Conservation (phyloP, 257 asterid species). For the Primulina tabacum region DNA sequence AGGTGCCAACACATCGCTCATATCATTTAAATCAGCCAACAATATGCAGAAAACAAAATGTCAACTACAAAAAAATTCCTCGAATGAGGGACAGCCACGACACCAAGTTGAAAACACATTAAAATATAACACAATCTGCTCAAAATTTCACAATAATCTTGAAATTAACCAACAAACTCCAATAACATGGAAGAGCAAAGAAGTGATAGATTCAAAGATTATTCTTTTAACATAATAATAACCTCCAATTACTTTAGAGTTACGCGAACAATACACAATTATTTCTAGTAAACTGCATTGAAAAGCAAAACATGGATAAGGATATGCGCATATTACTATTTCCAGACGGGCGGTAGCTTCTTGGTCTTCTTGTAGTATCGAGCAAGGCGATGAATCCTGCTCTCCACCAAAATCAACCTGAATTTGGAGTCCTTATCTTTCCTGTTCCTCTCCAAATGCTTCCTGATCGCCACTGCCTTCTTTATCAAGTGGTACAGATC, state of each 20-base stretch:
- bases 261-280: neutral
- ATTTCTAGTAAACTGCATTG: neutral
- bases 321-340: slow-evolving; percentile 46
- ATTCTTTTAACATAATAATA: too few relatives aligned
- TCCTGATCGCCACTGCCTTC: slow-evolving; percentile 85
- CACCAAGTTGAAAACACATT: neutral
- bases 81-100: too few relatives aligned
- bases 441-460: slow-evolving; percentile 88
- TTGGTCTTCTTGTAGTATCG: slow-evolving; percentile 93
- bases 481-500: slow-evolving; percentile 77
- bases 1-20: too few relatives aligned
- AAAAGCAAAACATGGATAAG: neutral
- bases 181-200: neutral
- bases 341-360: slow-evolving; percentile 93
- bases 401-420: slow-evolving; percentile 82
- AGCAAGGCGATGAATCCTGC: slow-evolving; percentile 94
- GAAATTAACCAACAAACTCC: neutral
- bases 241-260: neutral
- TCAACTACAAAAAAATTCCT: neutral
- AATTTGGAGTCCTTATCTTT: slow-evolving; percentile 88
- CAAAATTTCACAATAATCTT: neutral
- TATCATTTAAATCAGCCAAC: neutral
- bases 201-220: neutral
- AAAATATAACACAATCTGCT: neutral
- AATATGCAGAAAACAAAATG: neutral